Conservation (phyloP, 345 rosid species). For the Combretum micranthum region DNA sequence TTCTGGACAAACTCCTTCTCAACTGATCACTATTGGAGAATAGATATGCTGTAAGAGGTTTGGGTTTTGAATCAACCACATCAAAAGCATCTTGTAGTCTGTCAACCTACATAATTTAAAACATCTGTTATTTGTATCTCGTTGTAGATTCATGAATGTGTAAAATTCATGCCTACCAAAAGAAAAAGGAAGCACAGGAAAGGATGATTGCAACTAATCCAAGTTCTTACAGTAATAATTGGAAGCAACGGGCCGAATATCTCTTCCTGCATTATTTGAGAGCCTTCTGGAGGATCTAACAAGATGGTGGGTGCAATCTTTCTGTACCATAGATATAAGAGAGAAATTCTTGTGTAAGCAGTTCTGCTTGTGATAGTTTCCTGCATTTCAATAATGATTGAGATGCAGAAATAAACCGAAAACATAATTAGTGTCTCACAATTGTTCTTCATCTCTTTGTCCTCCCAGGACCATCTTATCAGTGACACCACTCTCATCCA, state of each 20-base stretch:
- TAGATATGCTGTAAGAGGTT: constrained; percentile 62
- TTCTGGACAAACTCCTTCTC: constrained; percentile 42
- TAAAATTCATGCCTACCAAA: neutral
- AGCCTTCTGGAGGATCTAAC: constrained; percentile 37
- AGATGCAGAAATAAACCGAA: too few relatives aligned
- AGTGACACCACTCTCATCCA: constrained; percentile 32
- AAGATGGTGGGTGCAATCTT: constrained; percentile 42
- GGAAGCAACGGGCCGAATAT: constrained; percentile 57
- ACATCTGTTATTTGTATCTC: too few relatives aligned
- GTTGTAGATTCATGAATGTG: neutral
- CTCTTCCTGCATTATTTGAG: constrained; percentile 49
- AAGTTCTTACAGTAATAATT: constrained; percentile 32
- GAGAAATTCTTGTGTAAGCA: neutral
- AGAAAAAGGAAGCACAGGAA: neutral
- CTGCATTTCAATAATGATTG: too few relatives aligned
- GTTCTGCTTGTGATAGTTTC: too few relatives aligned
- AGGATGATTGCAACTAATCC: neutral
- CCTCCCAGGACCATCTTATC: constrained; percentile 41
- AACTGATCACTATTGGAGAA: constrained; percentile 54
- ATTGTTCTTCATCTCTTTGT: constrained; percentile 23
- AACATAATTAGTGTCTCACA: constrained; percentile 18
- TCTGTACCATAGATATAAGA: constrained; percentile 15
- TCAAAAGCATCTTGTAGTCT: constrained; percentile 26
- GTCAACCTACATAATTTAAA: constrained; percentile 26
- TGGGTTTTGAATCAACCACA: constrained; percentile 36